phyloP scores from a whole-genome alignment of 371 early-diverging fungal genomes.

The Mortierella sp. region DNA sequence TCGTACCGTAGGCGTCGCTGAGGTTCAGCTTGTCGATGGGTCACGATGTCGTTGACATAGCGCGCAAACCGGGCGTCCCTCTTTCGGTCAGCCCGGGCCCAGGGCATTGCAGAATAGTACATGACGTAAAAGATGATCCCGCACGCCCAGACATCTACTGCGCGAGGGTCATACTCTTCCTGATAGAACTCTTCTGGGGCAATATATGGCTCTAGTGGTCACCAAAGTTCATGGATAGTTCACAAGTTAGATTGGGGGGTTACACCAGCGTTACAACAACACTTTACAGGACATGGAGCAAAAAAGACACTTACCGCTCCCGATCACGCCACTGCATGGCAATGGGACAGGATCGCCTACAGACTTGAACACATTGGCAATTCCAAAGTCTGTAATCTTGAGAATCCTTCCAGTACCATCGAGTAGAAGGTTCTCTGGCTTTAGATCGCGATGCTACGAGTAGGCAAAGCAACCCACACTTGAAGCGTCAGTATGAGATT shows the following conservation, averaged over 20 bases:
- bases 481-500: not conserved
- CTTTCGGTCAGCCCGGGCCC: constrained; percentile 46
- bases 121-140: constrained; percentile 60
- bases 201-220: constrained; percentile 64
- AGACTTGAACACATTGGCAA: constrained; percentile 72
- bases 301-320: constrained; percentile 28
- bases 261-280: no score
- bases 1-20: constrained; percentile 31
- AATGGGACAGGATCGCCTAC: constrained; percentile 42
- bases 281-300: no score
- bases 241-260: no score
- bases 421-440: constrained; percentile 92
- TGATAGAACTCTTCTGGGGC: constrained; percentile 67
- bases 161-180: constrained; percentile 60
- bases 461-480: not conserved
- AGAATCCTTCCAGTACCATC: constrained; percentile 73
- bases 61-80: constrained; percentile 38
- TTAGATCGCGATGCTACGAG: constrained; percentile 77
- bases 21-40: constrained; percentile 23
- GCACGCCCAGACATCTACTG: constrained; percentile 67
- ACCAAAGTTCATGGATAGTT: no score
- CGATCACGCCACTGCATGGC: constrained; percentile 47
- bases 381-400: constrained; percentile 92
- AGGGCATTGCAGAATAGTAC: constrained; percentile 51
- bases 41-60: constrained; percentile 27